Base-by-base conservation (phyloP, 768 basidiomycete species). In the Russula olivacea region DNA sequence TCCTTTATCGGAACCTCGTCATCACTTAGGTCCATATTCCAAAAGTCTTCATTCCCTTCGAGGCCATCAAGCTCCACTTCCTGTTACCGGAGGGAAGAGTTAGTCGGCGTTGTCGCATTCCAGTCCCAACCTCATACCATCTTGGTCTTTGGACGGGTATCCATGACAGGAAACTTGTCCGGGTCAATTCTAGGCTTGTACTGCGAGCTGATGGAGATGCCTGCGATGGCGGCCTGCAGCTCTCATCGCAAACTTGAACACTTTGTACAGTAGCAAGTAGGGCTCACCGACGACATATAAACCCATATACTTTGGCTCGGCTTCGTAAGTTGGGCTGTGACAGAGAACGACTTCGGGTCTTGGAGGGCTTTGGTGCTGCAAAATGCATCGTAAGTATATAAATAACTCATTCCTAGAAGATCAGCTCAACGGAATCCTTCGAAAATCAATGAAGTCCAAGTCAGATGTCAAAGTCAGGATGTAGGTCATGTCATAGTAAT, bases 391-490 rank as follows among this genome's bases (percentile, higher is more conserved):
- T 55, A 9, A 30, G 68, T 11, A 52, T 25, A 36, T 21, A 6
- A 4, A 50, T 14, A 49, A 40, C 48, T 19, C 9, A 40, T 50
- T 67, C 55, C 30, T 15, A 58, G 19, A 7, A 10, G 36, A 66
- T n/a, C 4, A 11, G 47, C 53, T 55, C 47, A 65, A 93, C 93
- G 81, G 77, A 49, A 89, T 89, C 23, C 89, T 82, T 34, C 92
- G 85, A 71, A 88, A 93, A 70, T 93, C 90, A 61, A 96, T 73
- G 56, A 87, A 84, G 25, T 81, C 79, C 68, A 83, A 73, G 71
- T 93, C 91, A 1, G 90, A 91, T 0, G 87, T 90, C 43, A 89
- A 52, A 4, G 87, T 86, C 48, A 93, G 73, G n/a, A 93, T 77
- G 32, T 81, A 77, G 0, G 91, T 90, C 79, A 84, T 86, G 64